Evolutionary conservation across 805 yeast species (phyloP), one percentile per base, ranked within the genome.

Genomic region (Cyberlindnera japonica): DNA sequence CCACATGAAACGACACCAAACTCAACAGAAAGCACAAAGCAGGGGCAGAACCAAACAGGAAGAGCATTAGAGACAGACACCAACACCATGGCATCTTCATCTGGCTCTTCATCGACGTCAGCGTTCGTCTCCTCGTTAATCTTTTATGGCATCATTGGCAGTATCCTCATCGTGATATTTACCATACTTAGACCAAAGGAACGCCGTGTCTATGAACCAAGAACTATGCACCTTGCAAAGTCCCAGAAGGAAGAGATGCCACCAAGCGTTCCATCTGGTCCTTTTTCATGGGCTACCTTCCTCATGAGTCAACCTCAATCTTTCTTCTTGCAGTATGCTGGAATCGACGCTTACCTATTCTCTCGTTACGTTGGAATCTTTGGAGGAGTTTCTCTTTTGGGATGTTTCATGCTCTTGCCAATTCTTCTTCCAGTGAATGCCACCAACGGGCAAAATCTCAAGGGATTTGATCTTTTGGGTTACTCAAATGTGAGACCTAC

Each of bases 151-250:
- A 69, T 75, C 24, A 59, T 88, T 5, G 66, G 61, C 2, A 72
- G 75, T 48, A 69, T 74, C 1, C 59, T 71, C n/a, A 84, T 87
- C 53, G 65, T 81, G 4, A 44, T 63, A 10, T 93, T 91, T 62
- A 50, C 88, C 10, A 19, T 75, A 1, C 56, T 93, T 40, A 69
- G 97, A 50, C 72, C 81, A 34, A 74, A 67, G 49, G 72, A 81
- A 60, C 76, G 71, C 53, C 69, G 89, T 38, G 82, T 88, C 24
- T 91, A 93, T 60, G 82, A 88, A 48, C 96, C 96, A 16, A 81
- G 91, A 53, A 68, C 86, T 1, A 64, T 78, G 66, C 63, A 61
- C 19, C 45, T 67, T 9, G 79, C 74, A 4, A 80, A 83, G 4
- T 69, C 85, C 15, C 80, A 86, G 5, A 34, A 47, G 27, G 48